Evolutionary conservation across 1,284 basidiomycete genomes (phyloP).

Genomic region (Papiliotrema laurentii): DNA sequence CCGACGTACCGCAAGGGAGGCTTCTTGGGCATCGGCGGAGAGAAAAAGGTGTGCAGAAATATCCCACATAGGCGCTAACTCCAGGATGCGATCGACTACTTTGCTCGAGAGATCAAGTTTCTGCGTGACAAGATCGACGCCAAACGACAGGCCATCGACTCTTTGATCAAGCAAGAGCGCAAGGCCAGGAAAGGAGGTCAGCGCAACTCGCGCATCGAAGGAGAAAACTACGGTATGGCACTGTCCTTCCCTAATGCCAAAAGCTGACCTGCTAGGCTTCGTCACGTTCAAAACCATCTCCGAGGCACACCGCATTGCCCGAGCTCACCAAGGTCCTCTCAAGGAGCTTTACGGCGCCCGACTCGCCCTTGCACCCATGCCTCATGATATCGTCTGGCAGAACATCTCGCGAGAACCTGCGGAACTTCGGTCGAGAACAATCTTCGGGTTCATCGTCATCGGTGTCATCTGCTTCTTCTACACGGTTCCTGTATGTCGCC

Average conservation of each 20-base stretch:
- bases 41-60: slow-evolving; percentile 53
- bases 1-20: slow-evolving; percentile 70
- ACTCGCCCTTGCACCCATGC: slow-evolving; percentile 40
- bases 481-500: slow-evolving; percentile 66
- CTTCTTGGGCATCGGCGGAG: slow-evolving; percentile 67
- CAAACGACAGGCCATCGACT: slow-evolving; percentile 67
- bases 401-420: slow-evolving; percentile 72
- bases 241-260: neutral
- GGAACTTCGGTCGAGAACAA: slow-evolving; percentile 62
- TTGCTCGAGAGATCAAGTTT: slow-evolving; percentile 61
- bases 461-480: slow-evolving; percentile 79
- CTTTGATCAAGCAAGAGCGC: slow-evolving; percentile 45
- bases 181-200: slow-evolving; percentile 36
- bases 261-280: slow-evolving; percentile 53
- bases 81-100: slow-evolving; percentile 74
- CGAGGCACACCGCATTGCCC: slow-evolving; percentile 59
- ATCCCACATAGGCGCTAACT: neutral
- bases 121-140: slow-evolving; percentile 69
- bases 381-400: slow-evolving; percentile 62
- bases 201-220: slow-evolving; percentile 35
- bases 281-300: slow-evolving; percentile 89
- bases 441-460: slow-evolving; percentile 71
- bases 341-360: slow-evolving; percentile 45
- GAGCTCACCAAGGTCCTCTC: slow-evolving; percentile 37
- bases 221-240: slow-evolving; percentile 77